phyloP scores from a whole-genome alignment of 176 grass and related monocot genomes.

The Microstegium vimineum region DNA sequence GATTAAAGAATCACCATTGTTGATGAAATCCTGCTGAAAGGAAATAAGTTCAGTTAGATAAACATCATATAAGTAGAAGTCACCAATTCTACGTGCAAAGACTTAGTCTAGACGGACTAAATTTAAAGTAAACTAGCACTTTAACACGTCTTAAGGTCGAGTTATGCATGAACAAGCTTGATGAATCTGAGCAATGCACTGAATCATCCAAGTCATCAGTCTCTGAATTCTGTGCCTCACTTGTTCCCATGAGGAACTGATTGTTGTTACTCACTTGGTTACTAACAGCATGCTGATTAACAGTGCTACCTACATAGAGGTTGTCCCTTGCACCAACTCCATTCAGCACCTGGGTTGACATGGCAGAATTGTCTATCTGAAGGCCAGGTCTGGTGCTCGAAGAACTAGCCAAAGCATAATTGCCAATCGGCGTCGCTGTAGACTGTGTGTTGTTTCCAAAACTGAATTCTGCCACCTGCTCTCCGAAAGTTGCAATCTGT shows the following conservation, averaged over 20 bases:
- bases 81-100: neutral
- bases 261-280: conserved; percentile 10
- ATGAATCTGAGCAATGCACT: neutral
- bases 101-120: neutral
- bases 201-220: neutral
- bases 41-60: neutral
- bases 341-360: neutral
- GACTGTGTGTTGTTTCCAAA: conserved; percentile 12
- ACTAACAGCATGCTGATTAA: neutral
- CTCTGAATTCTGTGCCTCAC: neutral
- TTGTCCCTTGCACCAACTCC: neutral
- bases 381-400: conserved; percentile 5
- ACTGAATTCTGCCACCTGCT: neutral
- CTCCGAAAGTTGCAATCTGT: neutral
- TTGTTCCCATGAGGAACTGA: neutral
- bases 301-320: neutral
- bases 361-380: neutral
- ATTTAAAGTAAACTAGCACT: neutral
- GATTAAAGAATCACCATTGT: neutral
- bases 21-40: neutral
- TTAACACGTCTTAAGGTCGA: neutral
- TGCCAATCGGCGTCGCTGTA: neutral
- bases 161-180: neutral
- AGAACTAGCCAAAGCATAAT: neutral
- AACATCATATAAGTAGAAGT: neutral